Conservation (phyloP, 2,329 filamentous ascomycete species). For the Bipolaris oryzae region DNA sequence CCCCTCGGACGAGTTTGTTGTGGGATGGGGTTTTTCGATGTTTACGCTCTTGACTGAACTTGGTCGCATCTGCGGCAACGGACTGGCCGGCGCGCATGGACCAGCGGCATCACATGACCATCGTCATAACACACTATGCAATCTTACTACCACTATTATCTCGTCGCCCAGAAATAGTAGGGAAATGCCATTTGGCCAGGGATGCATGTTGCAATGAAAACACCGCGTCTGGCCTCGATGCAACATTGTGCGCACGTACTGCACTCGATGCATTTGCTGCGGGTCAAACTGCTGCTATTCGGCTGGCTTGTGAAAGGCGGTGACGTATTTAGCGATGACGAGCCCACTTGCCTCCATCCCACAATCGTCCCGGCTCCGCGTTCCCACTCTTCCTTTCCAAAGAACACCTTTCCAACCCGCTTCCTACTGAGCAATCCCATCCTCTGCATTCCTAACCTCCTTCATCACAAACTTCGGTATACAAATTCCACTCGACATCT, state of each 20-base stretch:
- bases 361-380: conserved; percentile 34
- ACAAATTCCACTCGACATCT: conserved; percentile 5
- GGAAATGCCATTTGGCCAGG: background rate
- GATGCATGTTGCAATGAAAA: background rate
- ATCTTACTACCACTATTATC: conserved; percentile 6
- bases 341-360: conserved; percentile 33
- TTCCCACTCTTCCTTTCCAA: conserved; percentile 20
- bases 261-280: conserved; percentile 5
- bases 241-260: conserved; percentile 6
- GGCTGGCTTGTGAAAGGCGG: conserved; percentile 42
- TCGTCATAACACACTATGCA: conserved; percentile 13
- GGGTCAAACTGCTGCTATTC: conserved; percentile 12
- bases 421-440: conserved; percentile 10
- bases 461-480: conserved; percentile 1
- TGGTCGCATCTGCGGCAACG: conserved; percentile 26
- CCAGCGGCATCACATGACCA: conserved; percentile 18
- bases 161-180: conserved; percentile 9
- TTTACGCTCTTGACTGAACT: conserved; percentile 30
- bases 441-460: conserved; percentile 7
- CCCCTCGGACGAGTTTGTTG: conserved; percentile 33
- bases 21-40: conserved; percentile 26
- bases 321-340: conserved; percentile 48
- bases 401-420: conserved; percentile 22
- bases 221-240: conserved; percentile 1
- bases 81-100: conserved; percentile 22